Base-by-base conservation (phyloP, 2,329 filamentous ascomycete species). In the Thermoascus crustaceus region DNA sequence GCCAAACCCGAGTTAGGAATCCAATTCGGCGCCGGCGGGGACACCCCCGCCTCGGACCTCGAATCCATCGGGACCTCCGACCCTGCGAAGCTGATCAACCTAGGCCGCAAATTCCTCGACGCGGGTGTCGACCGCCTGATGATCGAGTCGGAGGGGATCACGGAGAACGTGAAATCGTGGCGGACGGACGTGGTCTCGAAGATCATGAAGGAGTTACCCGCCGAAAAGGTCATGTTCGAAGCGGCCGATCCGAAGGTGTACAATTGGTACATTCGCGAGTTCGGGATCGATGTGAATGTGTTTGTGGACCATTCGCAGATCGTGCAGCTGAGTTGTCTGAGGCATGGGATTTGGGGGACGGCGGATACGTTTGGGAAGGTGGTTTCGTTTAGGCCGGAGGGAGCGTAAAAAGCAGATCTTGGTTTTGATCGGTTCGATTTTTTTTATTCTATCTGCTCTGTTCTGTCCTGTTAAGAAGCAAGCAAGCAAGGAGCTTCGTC, bases 71-170 rank as follows among this genome's bases (percentile, higher is more conserved):
- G 68, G 3, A 69, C 69, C 7, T 67, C 63, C 4, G 69, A 72
- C 41, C 67, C 69, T 0, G 55, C 57, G 9, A 70, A 69, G 40
- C 49, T 75, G 19, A 59, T 73, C 13, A 64, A 68, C 36, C 49
- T 73, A 42, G 71, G 67, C 7, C 66, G 57, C 39, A 57, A 58
- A 26, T 75, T 75, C 42, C 58, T 75, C 10, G 59, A 68, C 11
- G 66, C 60, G 0, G 72, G 71, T 0, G 70, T 76, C 3, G 71
- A 75, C 49, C 57, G 70, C 6, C 59, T 75, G 45, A 76, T 76
- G 71, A 72, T 75, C 36, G 71, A 76, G 47, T 73, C 69, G n/a
- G 71, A 75, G 52, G 72, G 72, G 0, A 75, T 76, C 43, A 75
- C 72, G 0, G 71, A 75, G 56, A 75, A 75, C 34, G 70, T 75